Evolutionary conservation across 2,329 filamentous ascomycete genomes (phyloP).

Genomic region (Penicillium sp.): DNA sequence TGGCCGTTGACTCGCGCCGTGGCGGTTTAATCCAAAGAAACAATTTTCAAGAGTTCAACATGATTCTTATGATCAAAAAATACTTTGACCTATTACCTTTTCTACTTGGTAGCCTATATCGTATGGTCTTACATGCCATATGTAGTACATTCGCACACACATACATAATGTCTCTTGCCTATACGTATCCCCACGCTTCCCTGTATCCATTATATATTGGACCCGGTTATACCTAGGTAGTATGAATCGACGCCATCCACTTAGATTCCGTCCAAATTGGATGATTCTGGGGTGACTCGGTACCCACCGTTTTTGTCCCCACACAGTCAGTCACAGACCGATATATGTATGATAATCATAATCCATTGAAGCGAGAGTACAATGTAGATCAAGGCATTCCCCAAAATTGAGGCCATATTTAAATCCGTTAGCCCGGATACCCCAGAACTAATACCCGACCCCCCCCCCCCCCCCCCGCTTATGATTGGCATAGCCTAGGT

Average conservation of each 20-base stretch:
- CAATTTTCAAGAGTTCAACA: constrained; percentile 39
- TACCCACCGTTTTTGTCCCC: not conserved
- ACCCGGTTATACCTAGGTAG: not conserved
- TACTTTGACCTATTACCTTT: constrained; percentile 20
- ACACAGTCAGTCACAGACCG: not conserved
- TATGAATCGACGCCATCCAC: not conserved
- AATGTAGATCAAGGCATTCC: not conserved
- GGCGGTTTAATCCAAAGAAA: constrained; percentile 45
- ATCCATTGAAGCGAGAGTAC: not conserved
- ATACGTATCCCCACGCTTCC: not conserved
- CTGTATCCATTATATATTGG: not conserved
- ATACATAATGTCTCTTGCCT: not conserved
- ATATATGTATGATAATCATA: not conserved
- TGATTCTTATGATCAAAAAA: constrained; percentile 32
- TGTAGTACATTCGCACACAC: no score
- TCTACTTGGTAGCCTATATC: constrained; percentile 1
- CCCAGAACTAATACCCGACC: constrained; percentile 6
- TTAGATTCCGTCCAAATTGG: not conserved
- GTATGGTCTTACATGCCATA: not conserved
- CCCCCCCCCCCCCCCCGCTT: constrained; percentile 12
- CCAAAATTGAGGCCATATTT: not conserved
- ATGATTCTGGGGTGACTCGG: not conserved
- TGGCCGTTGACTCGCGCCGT: constrained; percentile 43
- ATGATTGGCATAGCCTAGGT: constrained; percentile 22
- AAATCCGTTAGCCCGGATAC: not conserved